Evolutionary conservation across 768 basidiomycete species (phyloP).

Genomic region (Phaffia tasmanica): DNA sequence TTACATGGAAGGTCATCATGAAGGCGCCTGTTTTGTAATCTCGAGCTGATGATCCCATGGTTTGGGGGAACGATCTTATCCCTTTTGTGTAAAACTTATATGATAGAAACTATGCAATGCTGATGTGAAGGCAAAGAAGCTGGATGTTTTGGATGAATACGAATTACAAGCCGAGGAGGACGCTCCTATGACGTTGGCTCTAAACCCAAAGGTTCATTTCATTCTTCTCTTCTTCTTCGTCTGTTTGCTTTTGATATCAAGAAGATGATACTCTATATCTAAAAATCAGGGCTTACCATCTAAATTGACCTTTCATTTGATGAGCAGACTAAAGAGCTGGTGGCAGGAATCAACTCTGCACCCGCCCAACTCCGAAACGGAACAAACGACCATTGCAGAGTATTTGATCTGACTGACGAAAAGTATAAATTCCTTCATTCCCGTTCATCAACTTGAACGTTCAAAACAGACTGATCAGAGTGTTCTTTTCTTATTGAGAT

Average conservation of each 20-base stretch:
- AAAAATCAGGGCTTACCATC: not conserved
- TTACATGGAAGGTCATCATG: no score
- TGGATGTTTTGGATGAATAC: slow-evolving; percentile 44
- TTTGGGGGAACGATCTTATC: slow-evolving; percentile 53
- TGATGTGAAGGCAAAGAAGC: slow-evolving; percentile 32
- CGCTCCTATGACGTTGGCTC: slow-evolving; percentile 91
- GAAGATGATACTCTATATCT: not conserved
- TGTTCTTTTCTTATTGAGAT: slow-evolving; percentile 12
- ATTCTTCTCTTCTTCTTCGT: slow-evolving; percentile 13
- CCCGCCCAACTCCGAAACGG: slow-evolving; percentile 51
- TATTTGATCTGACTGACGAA: slow-evolving; percentile 49
- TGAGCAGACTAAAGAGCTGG: slow-evolving; percentile 43
- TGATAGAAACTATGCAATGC: slow-evolving; percentile 35
- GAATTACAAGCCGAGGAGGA: slow-evolving; percentile 74
- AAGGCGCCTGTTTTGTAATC: not conserved
- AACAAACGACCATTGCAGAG: slow-evolving; percentile 74
- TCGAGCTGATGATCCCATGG: not conserved
- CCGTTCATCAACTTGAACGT: not conserved
- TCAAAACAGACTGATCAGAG: slow-evolving; percentile 9
- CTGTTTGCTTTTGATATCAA: not conserved
- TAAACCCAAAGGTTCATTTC: slow-evolving; percentile 48
- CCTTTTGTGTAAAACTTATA: not conserved
- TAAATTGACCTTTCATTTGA: not conserved
- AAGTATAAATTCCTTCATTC: slow-evolving; percentile 44
- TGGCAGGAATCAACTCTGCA: slow-evolving; percentile 80